A percentile compares a stretch with the other conserved stretches of the same genome.
Evolutionary conservation across 164 flowering plant genomes (phyloP).

Genomic region (grape (Vitis vinifera)): DNA sequence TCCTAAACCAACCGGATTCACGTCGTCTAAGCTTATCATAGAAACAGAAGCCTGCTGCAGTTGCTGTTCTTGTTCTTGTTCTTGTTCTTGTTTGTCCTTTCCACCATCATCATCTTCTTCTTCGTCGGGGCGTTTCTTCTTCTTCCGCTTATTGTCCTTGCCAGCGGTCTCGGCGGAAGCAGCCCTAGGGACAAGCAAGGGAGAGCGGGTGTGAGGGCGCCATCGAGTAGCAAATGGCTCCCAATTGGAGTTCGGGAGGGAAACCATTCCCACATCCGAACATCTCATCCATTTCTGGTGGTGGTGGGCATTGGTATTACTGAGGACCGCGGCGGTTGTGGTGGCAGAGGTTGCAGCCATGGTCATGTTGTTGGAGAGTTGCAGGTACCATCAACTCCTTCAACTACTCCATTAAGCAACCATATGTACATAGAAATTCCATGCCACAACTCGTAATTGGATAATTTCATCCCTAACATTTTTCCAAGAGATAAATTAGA

Average conservation of each 20-base stretch:
- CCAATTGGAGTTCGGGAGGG: slow-evolving; percentile 16
- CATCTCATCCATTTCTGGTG: slow-evolving; percentile 6
- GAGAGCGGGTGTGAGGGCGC: neutral
- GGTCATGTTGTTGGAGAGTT: neutral
- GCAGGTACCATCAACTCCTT: too few relatives aligned
- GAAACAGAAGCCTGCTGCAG: slow-evolving; percentile 13
- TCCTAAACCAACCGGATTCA: slow-evolving; percentile 95
- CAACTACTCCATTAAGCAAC: too few relatives aligned
- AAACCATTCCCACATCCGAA: slow-evolving; percentile 13
- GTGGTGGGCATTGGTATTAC: neutral
- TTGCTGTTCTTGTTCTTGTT: slow-evolving; percentile 8
- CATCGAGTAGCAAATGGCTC: neutral
- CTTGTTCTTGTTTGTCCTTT: neutral
- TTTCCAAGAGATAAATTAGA: too few relatives aligned
- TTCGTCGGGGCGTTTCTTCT: neutral
- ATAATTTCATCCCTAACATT: too few relatives aligned
- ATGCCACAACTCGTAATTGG: too few relatives aligned
- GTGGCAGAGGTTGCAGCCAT: slow-evolving; percentile 1
- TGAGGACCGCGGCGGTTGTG: neutral
- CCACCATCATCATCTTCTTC: neutral
- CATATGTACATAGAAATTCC: too few relatives aligned
- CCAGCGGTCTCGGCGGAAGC: slow-evolving; percentile 6
- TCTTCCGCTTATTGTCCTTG: neutral
- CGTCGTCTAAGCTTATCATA: slow-evolving; percentile 50
- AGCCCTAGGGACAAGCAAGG: slow-evolving; percentile 8